Percentiles rank a stretch among this genome's conserved stretches.
These are phyloP conservation scores for Tylopilus sp. DNA, from an alignment of 1,284 basidiomycete genomes.

Conservation along the genomic window DNA sequence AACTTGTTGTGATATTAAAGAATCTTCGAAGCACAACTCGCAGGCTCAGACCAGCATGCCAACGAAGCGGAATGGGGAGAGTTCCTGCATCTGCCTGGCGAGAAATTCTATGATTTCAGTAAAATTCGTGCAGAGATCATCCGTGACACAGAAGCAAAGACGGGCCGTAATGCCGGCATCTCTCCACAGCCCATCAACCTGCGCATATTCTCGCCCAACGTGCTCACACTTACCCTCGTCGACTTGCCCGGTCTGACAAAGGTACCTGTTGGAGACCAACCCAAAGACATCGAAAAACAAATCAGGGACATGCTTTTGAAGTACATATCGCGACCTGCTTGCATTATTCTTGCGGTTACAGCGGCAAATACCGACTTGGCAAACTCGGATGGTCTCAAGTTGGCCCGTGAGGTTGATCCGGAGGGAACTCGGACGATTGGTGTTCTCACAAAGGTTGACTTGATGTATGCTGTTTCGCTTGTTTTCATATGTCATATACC, in stretches of 20 bases:
- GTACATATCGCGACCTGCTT: slow-evolving; percentile 89
- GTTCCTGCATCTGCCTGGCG: slow-evolving; percentile 92
- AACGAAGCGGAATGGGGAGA: slow-evolving; percentile 98
- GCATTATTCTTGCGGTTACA: slow-evolving; percentile 93
- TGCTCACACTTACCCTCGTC: slow-evolving; percentile 94
- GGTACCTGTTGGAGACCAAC: slow-evolving; percentile 97
- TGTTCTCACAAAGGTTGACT: slow-evolving; percentile 96
- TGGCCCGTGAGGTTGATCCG: slow-evolving; percentile 95
- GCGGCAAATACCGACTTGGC: slow-evolving; percentile 96
- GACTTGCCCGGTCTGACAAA: slow-evolving; percentile 97
- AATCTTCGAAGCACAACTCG: slow-evolving; percentile 39
- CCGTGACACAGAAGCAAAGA: slow-evolving; percentile 96
- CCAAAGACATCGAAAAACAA: slow-evolving; percentile 96
- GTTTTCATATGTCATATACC: slow-evolving; percentile 1
- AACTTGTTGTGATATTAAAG: slow-evolving; percentile 6
- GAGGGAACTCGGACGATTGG: slow-evolving; percentile 95
- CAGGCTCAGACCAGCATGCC: slow-evolving; percentile 61
- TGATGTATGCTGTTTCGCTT: slow-evolving; percentile 66
- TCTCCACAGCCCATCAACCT: slow-evolving; percentile 96
- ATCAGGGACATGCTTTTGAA: slow-evolving; percentile 96
- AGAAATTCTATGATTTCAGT: slow-evolving; percentile 97
- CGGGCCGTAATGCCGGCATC: slow-evolving; percentile 95
- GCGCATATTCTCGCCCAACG: slow-evolving; percentile 94
- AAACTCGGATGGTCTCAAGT: slow-evolving; percentile 96
- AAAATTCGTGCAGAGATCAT: slow-evolving; percentile 97